Conservation (phyloP, 1,284 basidiomycete genomes). For the Anthracocystis walkeri region DNA sequence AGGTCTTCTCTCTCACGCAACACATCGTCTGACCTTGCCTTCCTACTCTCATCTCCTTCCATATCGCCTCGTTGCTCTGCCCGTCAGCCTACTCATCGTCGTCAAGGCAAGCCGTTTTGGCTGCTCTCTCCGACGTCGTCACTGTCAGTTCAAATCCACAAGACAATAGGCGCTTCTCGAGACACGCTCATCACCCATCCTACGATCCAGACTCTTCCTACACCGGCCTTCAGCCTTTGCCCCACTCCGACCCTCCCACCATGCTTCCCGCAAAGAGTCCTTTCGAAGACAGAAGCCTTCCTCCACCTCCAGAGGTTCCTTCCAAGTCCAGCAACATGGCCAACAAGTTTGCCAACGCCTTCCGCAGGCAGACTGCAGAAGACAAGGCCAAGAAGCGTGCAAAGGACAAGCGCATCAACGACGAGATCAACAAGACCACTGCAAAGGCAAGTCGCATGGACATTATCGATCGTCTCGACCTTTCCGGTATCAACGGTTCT, state of each 20-base stretch:
- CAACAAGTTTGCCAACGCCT: conserved; percentile 56
- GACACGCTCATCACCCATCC: conserved; percentile 29
- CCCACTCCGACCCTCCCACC: conserved; percentile 36
- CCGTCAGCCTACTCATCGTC: conserved; percentile 28
- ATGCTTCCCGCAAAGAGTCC: conserved; percentile 54
- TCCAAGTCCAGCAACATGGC: conserved; percentile 43
- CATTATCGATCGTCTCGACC: conserved; percentile 67
- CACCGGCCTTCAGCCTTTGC: conserved; percentile 43
- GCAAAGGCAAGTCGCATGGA: conserved; percentile 59
- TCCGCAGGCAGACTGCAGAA: conserved; percentile 53
- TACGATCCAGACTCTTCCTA: conserved; percentile 43
- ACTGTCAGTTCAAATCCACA: conserved; percentile 40
- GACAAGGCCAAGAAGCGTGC: conserved; percentile 58
- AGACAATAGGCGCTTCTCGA: conserved; percentile 16
- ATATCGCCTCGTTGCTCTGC: background rate
- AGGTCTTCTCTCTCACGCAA: background rate
- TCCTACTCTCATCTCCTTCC: background rate
- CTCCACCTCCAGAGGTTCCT: conserved; percentile 40
- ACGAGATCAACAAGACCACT: conserved; percentile 47
- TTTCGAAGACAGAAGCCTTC: conserved; percentile 49
- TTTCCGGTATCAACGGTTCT: conserved; percentile 62
- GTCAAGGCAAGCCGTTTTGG: conserved; percentile 48
- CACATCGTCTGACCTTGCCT: conserved; percentile 4
- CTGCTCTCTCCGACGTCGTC: conserved; percentile 62
- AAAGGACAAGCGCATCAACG: conserved; percentile 53